A percentile compares a stretch with the other conserved stretches of the same genome.
Conservation (phyloP, 345 rosid species). For the Linum trigynum region DNA sequence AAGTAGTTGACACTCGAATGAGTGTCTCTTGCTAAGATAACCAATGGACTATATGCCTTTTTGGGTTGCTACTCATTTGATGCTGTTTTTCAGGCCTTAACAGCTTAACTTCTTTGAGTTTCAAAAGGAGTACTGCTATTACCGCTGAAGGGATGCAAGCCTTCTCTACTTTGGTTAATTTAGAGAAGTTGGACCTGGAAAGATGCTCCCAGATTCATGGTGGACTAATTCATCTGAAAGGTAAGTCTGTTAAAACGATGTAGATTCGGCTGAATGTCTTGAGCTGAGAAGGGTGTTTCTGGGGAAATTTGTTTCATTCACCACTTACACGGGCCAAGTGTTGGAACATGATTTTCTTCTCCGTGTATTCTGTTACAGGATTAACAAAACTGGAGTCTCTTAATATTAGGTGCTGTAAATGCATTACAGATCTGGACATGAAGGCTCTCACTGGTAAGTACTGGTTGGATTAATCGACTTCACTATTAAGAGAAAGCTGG, state of each 20-base stretch:
- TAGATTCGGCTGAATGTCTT: too few species aligned
- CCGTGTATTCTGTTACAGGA: slow-evolving; percentile 29
- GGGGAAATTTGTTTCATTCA: not conserved
- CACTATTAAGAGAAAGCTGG: not conserved
- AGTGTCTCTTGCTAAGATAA: not conserved
- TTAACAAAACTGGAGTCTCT: slow-evolving; percentile 67
- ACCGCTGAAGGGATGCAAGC: slow-evolving; percentile 64
- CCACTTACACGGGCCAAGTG: not conserved
- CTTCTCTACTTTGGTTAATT: slow-evolving; percentile 58
- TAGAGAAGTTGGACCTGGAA: slow-evolving; percentile 75
- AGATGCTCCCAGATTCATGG: slow-evolving; percentile 76
- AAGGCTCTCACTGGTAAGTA: slow-evolving; percentile 59
- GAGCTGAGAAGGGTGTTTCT: too few species aligned
- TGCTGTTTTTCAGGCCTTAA: slow-evolving; percentile 47
- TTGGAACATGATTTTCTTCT: not conserved
- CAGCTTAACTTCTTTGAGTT: slow-evolving; percentile 66
- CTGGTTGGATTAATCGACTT: not conserved
- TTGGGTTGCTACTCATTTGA: not conserved
- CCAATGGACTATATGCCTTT: not conserved
- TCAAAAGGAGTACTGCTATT: slow-evolving; percentile 55
- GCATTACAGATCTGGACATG: slow-evolving; percentile 72
- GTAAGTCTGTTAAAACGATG: slow-evolving; percentile 7
- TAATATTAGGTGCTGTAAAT: slow-evolving; percentile 73
- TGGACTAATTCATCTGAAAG: slow-evolving; percentile 71
- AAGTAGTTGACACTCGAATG: not conserved